A percentile compares a stretch with the other conserved stretches of the same genome.
These are phyloP conservation scores for Chaetomium cochliodes DNA, from an alignment of 495 filamentous ascomycete species.

Conservation along the genomic window DNA sequence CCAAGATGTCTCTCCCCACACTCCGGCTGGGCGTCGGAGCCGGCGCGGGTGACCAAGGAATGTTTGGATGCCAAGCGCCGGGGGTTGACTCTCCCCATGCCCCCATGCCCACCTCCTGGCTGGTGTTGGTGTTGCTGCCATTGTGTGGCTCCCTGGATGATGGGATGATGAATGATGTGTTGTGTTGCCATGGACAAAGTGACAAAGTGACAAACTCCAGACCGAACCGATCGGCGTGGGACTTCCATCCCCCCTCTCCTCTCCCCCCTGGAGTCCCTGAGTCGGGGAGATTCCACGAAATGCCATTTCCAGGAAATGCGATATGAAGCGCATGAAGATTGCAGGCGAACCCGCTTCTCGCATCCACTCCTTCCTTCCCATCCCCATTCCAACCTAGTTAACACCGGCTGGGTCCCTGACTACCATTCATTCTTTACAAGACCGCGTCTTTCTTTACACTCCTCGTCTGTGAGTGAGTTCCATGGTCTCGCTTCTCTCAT, in stretches of 20 bases:
- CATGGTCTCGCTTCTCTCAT: neutral
- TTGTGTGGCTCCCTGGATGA: neutral
- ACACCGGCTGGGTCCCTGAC: too few relatives aligned
- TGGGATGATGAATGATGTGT: neutral
- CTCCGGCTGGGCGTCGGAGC: slow-evolving; percentile 1
- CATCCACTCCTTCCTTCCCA: neutral
- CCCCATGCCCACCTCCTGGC: too few relatives aligned
- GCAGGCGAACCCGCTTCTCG: neutral
- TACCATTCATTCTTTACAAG: neutral
- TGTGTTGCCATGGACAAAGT: slow-evolving; percentile 2
- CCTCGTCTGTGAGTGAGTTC: neutral
- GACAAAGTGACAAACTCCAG: neutral
- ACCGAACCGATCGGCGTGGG: slow-evolving; percentile 7
- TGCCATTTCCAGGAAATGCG: neutral
- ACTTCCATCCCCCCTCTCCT: neutral
- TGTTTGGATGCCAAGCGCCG: slow-evolving; percentile 7
- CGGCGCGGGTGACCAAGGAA: neutral
- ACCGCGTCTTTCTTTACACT: slow-evolving; percentile 6
- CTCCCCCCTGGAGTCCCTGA: slow-evolving; percentile 1
- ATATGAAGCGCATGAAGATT: slow-evolving; percentile 2
- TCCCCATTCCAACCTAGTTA: neutral
- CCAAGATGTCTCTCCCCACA: neutral
- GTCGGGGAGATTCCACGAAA: neutral
- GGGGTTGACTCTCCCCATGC: neutral
- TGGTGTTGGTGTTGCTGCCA: too few relatives aligned